Conservation (phyloP, 495 filamentous ascomycete species). For the Trichoderma gamsii region DNA sequence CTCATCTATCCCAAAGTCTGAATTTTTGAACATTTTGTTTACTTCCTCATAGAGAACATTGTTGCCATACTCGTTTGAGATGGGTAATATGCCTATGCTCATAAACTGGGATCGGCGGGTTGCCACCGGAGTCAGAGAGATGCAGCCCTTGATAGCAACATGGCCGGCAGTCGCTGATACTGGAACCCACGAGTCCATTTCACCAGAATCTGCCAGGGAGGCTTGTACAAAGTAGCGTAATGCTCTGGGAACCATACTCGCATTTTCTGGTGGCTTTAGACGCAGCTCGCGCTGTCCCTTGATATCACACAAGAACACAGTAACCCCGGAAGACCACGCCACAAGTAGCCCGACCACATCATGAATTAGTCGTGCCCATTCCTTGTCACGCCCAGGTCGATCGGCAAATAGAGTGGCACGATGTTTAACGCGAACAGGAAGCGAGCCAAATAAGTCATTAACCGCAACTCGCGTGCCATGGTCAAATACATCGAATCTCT, state of each 20-base stretch:
- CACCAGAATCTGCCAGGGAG: conserved; percentile 48
- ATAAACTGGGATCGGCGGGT: conserved; percentile 75
- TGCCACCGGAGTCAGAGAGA: conserved; percentile 63
- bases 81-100: conserved; percentile 59
- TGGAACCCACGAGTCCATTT: conserved; percentile 55
- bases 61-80: conserved; percentile 46
- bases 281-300: conserved; percentile 17
- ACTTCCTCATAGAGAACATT: conserved; percentile 73
- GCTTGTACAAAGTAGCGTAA: conserved; percentile 59
- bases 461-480: conserved; percentile 79
- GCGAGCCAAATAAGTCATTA: conserved; percentile 85
- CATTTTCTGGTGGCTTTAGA: conserved; percentile 17
- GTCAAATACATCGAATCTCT: conserved; percentile 46
- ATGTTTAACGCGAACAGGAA: conserved; percentile 94
- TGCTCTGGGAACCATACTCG: conserved; percentile 23
- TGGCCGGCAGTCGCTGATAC: conserved; percentile 56
- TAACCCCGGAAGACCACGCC: conserved; percentile 48
- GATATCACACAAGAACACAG: conserved; percentile 40
- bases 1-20: conserved; percentile 67
- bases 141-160: conserved; percentile 57
- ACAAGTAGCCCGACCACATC: conserved; percentile 58
- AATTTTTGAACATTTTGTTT: conserved; percentile 70
- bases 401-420: conserved; percentile 54
- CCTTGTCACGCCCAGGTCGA: conserved; percentile 36
- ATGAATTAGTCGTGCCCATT: conserved; percentile 63